A percentile compares a stretch with the other conserved stretches of the same genome.
These are phyloP conservation scores for Cubamyces lactineus DNA, from an alignment of 768 basidiomycete species.

Conservation along the genomic window DNA sequence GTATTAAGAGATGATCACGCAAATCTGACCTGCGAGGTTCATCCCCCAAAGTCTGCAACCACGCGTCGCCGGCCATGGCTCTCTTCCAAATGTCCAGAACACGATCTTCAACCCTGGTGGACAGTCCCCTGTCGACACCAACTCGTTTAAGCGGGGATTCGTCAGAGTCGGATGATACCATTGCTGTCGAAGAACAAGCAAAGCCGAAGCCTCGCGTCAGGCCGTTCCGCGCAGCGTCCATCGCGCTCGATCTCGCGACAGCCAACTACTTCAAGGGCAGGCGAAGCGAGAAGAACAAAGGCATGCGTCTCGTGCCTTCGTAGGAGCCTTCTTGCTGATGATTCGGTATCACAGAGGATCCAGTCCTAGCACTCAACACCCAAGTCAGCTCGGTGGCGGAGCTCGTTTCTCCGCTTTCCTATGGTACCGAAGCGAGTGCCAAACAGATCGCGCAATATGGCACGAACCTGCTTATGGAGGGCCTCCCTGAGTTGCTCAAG, in stretches of 20 bases:
- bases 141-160: neutral
- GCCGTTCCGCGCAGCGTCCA: neutral
- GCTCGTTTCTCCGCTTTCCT: slow-evolving; percentile 13
- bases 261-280: neutral
- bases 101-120: neutral
- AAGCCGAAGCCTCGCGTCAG: neutral
- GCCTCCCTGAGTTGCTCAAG: slow-evolving; percentile 32
- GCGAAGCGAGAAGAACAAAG: neutral
- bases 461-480: slow-evolving; percentile 27
- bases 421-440: slow-evolving; percentile 5
- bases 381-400: neutral
- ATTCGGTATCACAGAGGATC: slow-evolving; percentile 1
- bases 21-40: neutral
- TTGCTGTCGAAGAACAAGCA: neutral
- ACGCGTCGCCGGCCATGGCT: neutral
- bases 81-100: neutral
- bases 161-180: neutral
- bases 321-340: neutral
- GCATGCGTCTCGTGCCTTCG: neutral
- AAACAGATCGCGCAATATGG: slow-evolving; percentile 11
- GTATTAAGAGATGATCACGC: neutral
- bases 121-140: neutral
- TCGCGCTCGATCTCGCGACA: neutral
- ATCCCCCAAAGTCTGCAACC: neutral
- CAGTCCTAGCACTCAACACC: slow-evolving; percentile 4